Evolutionary conservation across 2,329 filamentous ascomycete species (phyloP), one percentile per base, ranked within the genome.

Genomic region (Pseudogymnoascus sp.): DNA sequence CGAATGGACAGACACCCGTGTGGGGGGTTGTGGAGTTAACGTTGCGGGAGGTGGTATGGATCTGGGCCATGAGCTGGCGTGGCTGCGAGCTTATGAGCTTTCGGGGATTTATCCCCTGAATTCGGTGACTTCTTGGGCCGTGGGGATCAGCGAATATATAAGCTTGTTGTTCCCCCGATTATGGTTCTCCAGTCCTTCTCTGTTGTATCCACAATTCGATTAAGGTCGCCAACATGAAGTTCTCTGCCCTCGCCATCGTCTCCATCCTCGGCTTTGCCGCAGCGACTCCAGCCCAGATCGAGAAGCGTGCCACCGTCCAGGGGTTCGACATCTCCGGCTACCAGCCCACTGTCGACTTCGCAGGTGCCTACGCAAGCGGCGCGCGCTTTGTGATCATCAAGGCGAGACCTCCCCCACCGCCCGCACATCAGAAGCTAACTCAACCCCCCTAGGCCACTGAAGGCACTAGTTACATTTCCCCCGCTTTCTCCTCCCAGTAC

Each of bases 401-500:
- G 72, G 77, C 74, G 60, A 65, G 60, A 38, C 37, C n/a, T 12
- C 12, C 23, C 21, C 12, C 11, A 2, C 21, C n/a, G 12, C 10
- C 21, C 26, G 29, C 14, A 29, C 45, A 61, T 4, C 3, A 58
- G 6, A 58, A 59, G 23, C 35, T 61, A 45, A 62, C 35, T 14
- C 5, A 61, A 8, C 58, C 29, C 4, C 14, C 12, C 12, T 58
- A 81, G 80, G 80, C 81, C 7, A 83, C 80, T 10, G 80, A 83
- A 67, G 78, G 80, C n/a, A 80, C 78, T 12, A 74, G 68, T 23
- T 81, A 77, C 69, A 75, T 67, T 35, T 77, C 79, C 66, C 68
- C 74, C n/a, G 65, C 59, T 23, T 84, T 84, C 73, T 77, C 73
- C 64, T 69, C 66, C 31, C 80, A 84, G 68, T 83, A 82, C 70